phyloP scores from a whole-genome alignment of 495 filamentous ascomycete genomes.

The Sordaria brevicollis region DNA sequence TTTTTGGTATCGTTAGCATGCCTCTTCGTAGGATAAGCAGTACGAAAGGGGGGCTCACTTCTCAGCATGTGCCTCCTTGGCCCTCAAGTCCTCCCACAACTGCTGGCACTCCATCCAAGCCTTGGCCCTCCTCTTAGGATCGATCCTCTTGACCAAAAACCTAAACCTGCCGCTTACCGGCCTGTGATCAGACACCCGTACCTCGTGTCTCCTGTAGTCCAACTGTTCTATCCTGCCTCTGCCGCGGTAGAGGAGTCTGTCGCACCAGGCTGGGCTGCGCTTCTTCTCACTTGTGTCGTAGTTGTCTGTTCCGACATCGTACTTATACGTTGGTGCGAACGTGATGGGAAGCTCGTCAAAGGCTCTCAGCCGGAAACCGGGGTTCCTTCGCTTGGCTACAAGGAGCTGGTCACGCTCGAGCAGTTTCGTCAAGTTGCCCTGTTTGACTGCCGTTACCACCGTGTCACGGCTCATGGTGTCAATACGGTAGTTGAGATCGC shows the following conservation, averaged over 20 bases:
- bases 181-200: slow-evolving; percentile 82
- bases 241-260: slow-evolving; percentile 71
- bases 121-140: slow-evolving; percentile 48
- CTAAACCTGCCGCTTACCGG: slow-evolving; percentile 80
- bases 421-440: slow-evolving; percentile 77
- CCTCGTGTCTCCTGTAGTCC: slow-evolving; percentile 81
- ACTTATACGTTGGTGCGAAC: slow-evolving; percentile 96
- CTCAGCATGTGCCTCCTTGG: slow-evolving; percentile 48
- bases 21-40: not conserved
- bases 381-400: slow-evolving; percentile 74
- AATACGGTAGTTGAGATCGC: slow-evolving; percentile 96
- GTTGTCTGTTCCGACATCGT: slow-evolving; percentile 86
- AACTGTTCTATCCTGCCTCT: slow-evolving; percentile 73
- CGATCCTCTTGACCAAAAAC: slow-evolving; percentile 71
- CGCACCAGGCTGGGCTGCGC: slow-evolving; percentile 94
- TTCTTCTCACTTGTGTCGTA: slow-evolving; percentile 95
- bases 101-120: slow-evolving; percentile 63
- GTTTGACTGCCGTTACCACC: slow-evolving; percentile 71
- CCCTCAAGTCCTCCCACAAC: slow-evolving; percentile 61
- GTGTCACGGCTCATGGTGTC: slow-evolving; percentile 91
- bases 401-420: slow-evolving; percentile 90
- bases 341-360: slow-evolving; percentile 81
- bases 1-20: slow-evolving; percentile 7
- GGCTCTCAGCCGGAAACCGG: slow-evolving; percentile 73
- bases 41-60: slow-evolving; percentile 22